Evolutionary conservation across 495 filamentous ascomycete genomes (phyloP), one percentile per base, ranked within the genome.

Genomic region (Neurospora terricola): DNA sequence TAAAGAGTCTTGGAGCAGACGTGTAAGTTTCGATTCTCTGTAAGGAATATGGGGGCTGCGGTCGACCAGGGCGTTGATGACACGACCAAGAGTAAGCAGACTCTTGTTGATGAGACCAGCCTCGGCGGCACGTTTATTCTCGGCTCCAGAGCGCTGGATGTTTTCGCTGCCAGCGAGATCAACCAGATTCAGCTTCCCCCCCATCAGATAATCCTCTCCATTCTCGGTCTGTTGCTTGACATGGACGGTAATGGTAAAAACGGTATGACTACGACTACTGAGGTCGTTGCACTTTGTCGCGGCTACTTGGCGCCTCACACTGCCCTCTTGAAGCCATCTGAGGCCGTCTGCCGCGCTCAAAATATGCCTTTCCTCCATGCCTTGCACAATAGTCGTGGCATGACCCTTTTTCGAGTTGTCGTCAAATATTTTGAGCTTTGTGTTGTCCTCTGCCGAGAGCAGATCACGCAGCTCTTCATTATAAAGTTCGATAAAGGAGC

Each of bases 231-330:
- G 89, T 18, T 90, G 89, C 78, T 97, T 97, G 70, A 93, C 91
- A 76, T 92, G 90, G 0, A 93, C 92, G 0, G 95, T 98, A 70
- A 98, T 91, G 0, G 96, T 98, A 76, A 99, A 99, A 5, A 99
- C 90, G 0, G 96, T 98, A 76, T 99, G 96, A 82, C 94, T 97
- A 78, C 96, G 90, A 73, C 93, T 96, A 83, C 94, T 97, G 27
- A 98, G 87, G 77, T 99, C 96, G 79, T 99, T 99, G 84, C 96
- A 99, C 80, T 98, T 98, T 4, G 96, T 99, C 8, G 96, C 94
- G 1, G 96, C 96, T 43, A 98, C 96, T 80, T 98, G 96, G 21
- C 96, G 92, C 79, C 93, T 96, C 79, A 96, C 87, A 78, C 94
- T 97, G 45, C 96, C 96, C 66, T 91, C 85, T 72, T 94, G 93